Percentiles rank a stretch among this genome's conserved stretches.
Evolutionary conservation across 2,329 filamentous ascomycete species (phyloP).

Genomic region (Neonectria neomacrospora): DNA sequence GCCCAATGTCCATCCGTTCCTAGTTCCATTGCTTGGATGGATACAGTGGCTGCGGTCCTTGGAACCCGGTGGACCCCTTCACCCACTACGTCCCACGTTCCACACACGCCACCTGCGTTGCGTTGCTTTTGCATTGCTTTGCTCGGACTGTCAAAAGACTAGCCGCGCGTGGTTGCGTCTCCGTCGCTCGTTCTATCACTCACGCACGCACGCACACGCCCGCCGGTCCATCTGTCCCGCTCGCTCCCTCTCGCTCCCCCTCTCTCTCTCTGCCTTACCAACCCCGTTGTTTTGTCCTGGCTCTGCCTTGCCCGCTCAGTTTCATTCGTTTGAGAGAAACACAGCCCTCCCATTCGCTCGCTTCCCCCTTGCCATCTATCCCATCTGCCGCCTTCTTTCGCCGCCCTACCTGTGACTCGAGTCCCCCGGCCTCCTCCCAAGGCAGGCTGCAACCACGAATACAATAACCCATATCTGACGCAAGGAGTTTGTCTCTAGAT

Average conservation of each 20-base stretch:
- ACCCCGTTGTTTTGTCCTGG: background rate
- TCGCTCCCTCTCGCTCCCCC: background rate
- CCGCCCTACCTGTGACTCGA: background rate
- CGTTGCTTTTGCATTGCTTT: too few species aligned
- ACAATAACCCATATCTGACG: slow-evolving; percentile 1
- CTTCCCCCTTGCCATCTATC: slow-evolving; percentile 11
- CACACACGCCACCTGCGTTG: slow-evolving; percentile 8
- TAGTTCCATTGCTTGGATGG: slow-evolving; percentile 4
- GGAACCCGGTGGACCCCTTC: slow-evolving; percentile 2
- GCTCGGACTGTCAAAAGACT: slow-evolving; percentile 5
- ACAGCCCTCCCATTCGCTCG: slow-evolving; percentile 6
- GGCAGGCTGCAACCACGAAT: slow-evolving; percentile 3
- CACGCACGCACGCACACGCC: background rate
- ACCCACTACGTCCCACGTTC: background rate
- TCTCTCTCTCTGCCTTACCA: slow-evolving; percentile 2
- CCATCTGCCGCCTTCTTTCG: slow-evolving; percentile 14
- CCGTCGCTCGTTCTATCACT: slow-evolving; percentile 1
- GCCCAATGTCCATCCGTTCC: slow-evolving; percentile 10
- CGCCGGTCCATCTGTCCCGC: background rate
- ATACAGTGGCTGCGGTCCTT: slow-evolving; percentile 6
- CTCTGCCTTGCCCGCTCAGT: background rate
- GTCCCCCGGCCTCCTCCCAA: slow-evolving; percentile 8
- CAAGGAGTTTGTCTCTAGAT: background rate
- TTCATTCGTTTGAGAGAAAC: background rate
- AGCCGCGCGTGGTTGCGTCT: slow-evolving; percentile 19